These are phyloP conservation scores for Solanum chaucha DNA, from an alignment of 257 asterid species.

Conservation along the genomic window DNA sequence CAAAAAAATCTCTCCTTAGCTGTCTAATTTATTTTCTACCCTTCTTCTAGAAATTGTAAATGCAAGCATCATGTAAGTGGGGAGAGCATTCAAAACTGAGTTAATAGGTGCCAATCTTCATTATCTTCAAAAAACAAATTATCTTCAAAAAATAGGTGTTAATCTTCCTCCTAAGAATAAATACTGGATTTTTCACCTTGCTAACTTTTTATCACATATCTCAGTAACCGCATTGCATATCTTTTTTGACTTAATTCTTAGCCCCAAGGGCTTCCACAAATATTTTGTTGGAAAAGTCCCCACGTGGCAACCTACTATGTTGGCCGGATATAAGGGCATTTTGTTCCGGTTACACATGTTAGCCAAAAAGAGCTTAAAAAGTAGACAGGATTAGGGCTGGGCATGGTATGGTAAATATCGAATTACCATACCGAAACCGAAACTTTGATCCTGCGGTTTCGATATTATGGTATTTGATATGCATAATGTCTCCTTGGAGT, in stretches of 20 bases:
- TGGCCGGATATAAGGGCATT: neutral
- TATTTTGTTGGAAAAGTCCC: neutral
- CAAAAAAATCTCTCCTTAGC: neutral
- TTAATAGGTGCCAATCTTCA: neutral
- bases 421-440: neutral
- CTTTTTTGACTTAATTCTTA: neutral
- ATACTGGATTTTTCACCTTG: neutral
- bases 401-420: neutral
- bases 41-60: neutral
- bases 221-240: neutral
- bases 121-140: neutral
- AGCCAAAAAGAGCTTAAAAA: neutral
- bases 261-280: neutral
- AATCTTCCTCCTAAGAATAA: neutral
- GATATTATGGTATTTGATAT: neutral
- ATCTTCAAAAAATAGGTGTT: neutral
- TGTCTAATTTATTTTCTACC: neutral
- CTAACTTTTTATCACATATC: neutral
- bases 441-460: neutral
- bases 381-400: neutral
- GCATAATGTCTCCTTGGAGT: neutral
- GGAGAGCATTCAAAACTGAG: neutral
- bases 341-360: neutral
- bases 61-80: neutral
- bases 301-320: neutral